Percentiles rank a stretch among this genome's conserved stretches.
phyloP scores from a whole-genome alignment of 768 basidiomycete genomes.

The Pleurotus ostreatus region DNA sequence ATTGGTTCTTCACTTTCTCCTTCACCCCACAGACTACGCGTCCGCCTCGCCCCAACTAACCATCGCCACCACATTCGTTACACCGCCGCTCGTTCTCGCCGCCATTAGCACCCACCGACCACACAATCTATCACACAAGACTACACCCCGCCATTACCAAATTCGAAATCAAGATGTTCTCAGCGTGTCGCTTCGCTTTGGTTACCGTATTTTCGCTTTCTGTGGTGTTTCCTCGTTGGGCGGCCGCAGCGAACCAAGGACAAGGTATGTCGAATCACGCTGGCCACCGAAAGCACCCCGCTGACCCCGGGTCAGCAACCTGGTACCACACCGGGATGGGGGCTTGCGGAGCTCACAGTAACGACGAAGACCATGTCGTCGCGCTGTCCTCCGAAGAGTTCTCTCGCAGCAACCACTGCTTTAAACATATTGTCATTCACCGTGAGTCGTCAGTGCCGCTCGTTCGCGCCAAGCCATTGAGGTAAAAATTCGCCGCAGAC shows the following conservation, averaged over 20 bases:
- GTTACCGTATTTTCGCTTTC: background rate
- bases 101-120: too few relatives aligned
- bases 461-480: background rate
- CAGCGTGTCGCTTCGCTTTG: background rate
- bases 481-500: background rate
- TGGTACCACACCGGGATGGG: slow-evolving; percentile 20
- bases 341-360: slow-evolving; percentile 16
- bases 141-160: too few relatives aligned
- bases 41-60: too few relatives aligned
- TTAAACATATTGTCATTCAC: slow-evolving; percentile 13
- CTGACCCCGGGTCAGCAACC: slow-evolving; percentile 10
- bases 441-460: slow-evolving; percentile 12
- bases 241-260: background rate
- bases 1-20: background rate
- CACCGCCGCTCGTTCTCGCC: background rate
- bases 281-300: too few relatives aligned
- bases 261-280: too few relatives aligned
- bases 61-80: background rate
- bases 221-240: background rate
- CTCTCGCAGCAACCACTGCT: slow-evolving; percentile 15
- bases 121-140: too few relatives aligned
- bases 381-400: slow-evolving; percentile 18
- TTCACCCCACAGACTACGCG: background rate
- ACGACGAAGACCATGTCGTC: slow-evolving; percentile 18
- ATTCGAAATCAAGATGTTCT: background rate